Evolutionary conservation across 2,329 filamentous ascomycete genomes (phyloP), one percentile per base, ranked within the genome.

Genomic region (Lanzia echinophila): DNA sequence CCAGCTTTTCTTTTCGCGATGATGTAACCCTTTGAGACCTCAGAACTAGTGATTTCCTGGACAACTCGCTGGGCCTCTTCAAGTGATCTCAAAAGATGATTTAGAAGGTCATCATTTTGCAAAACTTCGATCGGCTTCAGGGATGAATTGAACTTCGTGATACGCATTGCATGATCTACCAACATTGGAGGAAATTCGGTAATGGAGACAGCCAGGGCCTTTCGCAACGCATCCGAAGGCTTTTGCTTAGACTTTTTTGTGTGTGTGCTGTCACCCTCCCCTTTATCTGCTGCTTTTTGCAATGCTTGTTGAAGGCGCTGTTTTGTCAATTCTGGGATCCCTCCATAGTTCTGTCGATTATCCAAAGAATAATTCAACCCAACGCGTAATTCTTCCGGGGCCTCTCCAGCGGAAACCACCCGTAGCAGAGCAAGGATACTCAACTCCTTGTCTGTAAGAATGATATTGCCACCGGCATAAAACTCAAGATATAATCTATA

Each of bases 401-500:
- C 87, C 49, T 87, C 86, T 2, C 86, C 87, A 63, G 90, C 88
- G 4, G 82, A 75, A 1, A 97, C 92, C 59, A 87, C 85, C 53
- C 94, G 83, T 61, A 94, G 75, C 19, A 99, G 73, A 0, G 87
- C 83, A 34, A 97, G 69, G 53, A 97, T 91, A 58, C 86, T 94
- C 50, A 91, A 75, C 22, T 95, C 85, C 48, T 78, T 79, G 67
- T 97, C 90, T 2, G 94, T 96, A 50, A 99, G 77, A 57, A 99
- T 89, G 57, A 99, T 86, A 68, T 99, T 99, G 44, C 94, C 94
- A 50, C 88, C 88, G 1, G 94, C 92, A 68, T 96, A 99, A 73
- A 99, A 99, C 72, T 99, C 94, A 28, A 99, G 75, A 68, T 90
- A 96, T 20, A 99, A 71, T 41, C 86, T 79, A 68, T 95, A 96